Base-by-base conservation (phyloP, 2,329 filamentous ascomycete genomes). In the Biscogniauxia marginata region DNA sequence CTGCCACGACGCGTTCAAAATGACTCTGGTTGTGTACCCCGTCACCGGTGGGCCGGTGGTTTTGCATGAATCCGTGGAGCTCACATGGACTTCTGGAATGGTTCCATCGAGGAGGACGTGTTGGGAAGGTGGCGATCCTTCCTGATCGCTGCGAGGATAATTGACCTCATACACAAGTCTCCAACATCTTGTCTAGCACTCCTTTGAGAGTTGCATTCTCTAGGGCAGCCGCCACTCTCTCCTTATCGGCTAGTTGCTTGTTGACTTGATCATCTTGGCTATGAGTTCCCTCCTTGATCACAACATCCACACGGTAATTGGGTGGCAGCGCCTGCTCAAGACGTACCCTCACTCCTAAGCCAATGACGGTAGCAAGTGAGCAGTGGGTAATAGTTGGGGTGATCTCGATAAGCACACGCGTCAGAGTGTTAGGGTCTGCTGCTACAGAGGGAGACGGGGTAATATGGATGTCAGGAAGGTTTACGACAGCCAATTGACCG, bases 301-400 rank as follows among this genome's bases (percentile, higher is more conserved):
- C 85, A 47, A 98, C 91, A 73, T 98, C 93, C 50, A 98, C 84
- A 39, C 95, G 85, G 73, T 95, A 99, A 67, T 93, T 90, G 30
- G 95, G 90, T 3, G 95, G 95, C 56, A 99, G 80, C 9, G 90
- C 89, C 72, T 96, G 89, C 76, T 98, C 93, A 21, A 99, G 82
- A 21, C 95, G 85, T 45, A 97, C 93, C 46, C 95, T 86, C 20
- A 99, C 91, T 13, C 93, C 95, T 16, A 99, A 82, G 0, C 95
- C 95, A 67, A 99, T 96, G 58, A 99, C 92, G 0, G 95, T 99
- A 25, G 95, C 95, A 44, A 99, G 84, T 50, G 91, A 96, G 78
- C 95, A 99, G 75, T 98, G 95, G 16, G 93, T 96, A 69, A 98
- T 95, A 22, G 95, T 99, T 8, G 95, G 95, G 9, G 95, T 99